Evolutionary conservation across 176 grass and related monocot genomes (phyloP).

Genomic region (Eragrostis nindensis): DNA sequence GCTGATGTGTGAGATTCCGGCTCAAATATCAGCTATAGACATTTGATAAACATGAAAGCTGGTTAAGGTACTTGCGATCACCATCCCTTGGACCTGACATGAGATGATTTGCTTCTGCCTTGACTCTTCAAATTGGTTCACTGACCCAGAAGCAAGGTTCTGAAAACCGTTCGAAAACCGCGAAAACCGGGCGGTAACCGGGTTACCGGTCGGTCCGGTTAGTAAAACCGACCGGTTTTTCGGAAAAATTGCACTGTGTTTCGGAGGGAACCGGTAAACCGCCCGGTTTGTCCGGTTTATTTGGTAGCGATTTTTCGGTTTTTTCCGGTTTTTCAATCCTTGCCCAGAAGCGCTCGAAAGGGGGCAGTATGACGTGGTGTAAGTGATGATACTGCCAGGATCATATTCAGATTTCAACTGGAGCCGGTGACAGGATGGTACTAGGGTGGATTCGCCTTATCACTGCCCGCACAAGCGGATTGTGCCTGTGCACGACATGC

Average conservation of each 20-base stretch:
- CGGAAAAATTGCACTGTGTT: too few relatives aligned
- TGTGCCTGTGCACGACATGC: not conserved
- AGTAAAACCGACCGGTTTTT: too few relatives aligned
- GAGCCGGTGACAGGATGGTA: not conserved
- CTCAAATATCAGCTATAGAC: not conserved
- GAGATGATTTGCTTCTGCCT: not conserved
- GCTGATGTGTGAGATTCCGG: not conserved
- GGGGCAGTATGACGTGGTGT: not conserved
- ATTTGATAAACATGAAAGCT: too few relatives aligned
- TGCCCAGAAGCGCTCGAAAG: not conserved
- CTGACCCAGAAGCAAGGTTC: too few relatives aligned
- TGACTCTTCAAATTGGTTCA: not conserved
- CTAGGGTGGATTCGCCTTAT: conserved; percentile 10
- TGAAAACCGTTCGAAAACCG: too few relatives aligned
- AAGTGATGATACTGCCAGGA: not conserved
- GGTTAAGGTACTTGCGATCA: too few relatives aligned
- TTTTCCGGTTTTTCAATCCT: too few relatives aligned
- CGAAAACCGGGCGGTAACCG: too few relatives aligned
- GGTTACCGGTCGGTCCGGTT: too few relatives aligned
- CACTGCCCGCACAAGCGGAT: conserved; percentile 19
- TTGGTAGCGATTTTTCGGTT: too few relatives aligned
- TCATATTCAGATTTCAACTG: not conserved
- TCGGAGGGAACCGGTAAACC: too few relatives aligned
- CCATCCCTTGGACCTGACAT: not conserved
- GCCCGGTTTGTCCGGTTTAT: too few relatives aligned